These are phyloP conservation scores for Sutorius australiensis DNA, from an alignment of 768 basidiomycete species.

Conservation along the genomic window DNA sequence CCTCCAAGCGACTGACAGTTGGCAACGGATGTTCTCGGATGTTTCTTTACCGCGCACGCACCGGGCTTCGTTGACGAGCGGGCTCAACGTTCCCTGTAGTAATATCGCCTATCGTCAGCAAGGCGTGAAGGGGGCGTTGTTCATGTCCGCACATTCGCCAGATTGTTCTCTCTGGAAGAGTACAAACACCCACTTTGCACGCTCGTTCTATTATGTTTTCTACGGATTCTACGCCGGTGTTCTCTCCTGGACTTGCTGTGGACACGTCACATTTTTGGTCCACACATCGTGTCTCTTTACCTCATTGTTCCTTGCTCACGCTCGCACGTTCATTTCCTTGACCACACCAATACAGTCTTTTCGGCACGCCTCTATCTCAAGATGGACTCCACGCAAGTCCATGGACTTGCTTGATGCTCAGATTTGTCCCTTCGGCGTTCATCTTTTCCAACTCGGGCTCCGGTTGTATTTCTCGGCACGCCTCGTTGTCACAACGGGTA, in stretches of 20 bases:
- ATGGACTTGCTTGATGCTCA: conserved; percentile 11
- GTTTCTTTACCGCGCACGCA: conserved; percentile 2
- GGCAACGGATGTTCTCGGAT: conserved; percentile 16
- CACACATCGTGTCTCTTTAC: conserved; percentile 26
- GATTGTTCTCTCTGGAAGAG: conserved; percentile 20
- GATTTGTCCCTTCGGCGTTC: conserved; percentile 11
- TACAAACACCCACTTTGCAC: conserved; percentile 9
- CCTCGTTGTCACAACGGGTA: conserved; percentile 20
- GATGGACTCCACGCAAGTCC: conserved; percentile 18
- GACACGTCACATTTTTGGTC: conserved; percentile 15
- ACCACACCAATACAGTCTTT: conserved; percentile 7
- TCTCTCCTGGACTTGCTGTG: conserved; percentile 16
- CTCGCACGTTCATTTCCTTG: conserved; percentile 14
- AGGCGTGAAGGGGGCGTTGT: conserved; percentile 19
- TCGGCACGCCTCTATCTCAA: conserved; percentile 8
- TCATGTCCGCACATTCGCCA: conserved; percentile 30
- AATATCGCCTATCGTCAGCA: conserved; percentile 24
- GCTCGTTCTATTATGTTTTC: conserved; percentile 24
- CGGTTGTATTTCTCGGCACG: conserved; percentile 9
- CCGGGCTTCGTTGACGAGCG: conserved; percentile 4
- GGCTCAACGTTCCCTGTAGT: conserved; percentile 18
- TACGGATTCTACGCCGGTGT: conserved; percentile 7
- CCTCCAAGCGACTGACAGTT: background rate
- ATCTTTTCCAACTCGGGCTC: conserved; percentile 15
- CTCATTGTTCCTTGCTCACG: conserved; percentile 15